These are phyloP conservation scores for Stephania cephalantha DNA, from an alignment of 164 flowering plant genomes.

Conservation along the genomic window DNA sequence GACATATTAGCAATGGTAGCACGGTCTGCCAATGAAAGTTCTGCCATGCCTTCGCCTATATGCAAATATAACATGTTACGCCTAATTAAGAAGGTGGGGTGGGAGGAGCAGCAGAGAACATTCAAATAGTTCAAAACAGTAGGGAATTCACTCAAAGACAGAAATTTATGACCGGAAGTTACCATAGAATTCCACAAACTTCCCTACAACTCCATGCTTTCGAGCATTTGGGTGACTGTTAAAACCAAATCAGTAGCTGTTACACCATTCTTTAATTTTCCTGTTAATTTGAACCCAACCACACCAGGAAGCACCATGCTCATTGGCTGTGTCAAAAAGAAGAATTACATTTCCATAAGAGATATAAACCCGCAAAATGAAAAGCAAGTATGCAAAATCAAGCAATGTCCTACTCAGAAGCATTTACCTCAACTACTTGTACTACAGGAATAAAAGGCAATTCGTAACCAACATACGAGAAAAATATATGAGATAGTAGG, in stretches of 20 bases:
- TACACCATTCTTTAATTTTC: slow-evolving; percentile 74
- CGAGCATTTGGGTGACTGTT: slow-evolving; percentile 93
- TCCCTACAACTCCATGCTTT: slow-evolving; percentile 94
- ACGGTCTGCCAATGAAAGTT: slow-evolving; percentile 81
- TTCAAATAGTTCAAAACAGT: not conserved
- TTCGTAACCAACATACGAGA: not conserved
- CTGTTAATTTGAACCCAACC: slow-evolving; percentile 81
- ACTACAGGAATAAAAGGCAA: not conserved
- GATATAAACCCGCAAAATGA: not conserved
- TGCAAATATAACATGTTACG: not conserved
- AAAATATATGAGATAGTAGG: not conserved
- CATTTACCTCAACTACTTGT: not conserved
- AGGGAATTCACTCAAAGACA: not conserved
- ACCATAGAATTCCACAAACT: slow-evolving; percentile 96
- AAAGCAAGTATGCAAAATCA: not conserved
- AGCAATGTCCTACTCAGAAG: not conserved
- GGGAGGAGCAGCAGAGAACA: not conserved
- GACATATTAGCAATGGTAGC: slow-evolving; percentile 98
- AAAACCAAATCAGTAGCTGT: slow-evolving; percentile 95
- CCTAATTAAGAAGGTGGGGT: not conserved
- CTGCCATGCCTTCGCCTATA: slow-evolving; percentile 80
- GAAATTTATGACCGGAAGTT: slow-evolving; percentile 10
- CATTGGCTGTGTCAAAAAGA: slow-evolving; percentile 62
- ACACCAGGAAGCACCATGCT: slow-evolving; percentile 99
- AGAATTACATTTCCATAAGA: not conserved